A percentile compares a stretch with the other conserved stretches of the same genome.
Evolutionary conservation across 495 filamentous ascomycete species (phyloP).

Genomic region (Penicillium paradoxum): DNA sequence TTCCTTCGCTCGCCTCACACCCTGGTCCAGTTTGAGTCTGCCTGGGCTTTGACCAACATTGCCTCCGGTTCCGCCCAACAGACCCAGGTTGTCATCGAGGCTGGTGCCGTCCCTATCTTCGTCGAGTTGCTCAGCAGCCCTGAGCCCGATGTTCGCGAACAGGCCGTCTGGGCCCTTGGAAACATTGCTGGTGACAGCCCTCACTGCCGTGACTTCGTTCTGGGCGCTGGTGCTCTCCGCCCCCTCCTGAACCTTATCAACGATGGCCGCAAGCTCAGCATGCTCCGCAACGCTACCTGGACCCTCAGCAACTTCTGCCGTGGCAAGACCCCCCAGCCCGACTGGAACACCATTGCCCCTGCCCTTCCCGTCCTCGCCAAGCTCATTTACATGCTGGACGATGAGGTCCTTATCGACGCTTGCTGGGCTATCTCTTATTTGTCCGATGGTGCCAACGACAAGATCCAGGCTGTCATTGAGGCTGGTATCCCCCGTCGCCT

Average conservation of each 20-base stretch:
- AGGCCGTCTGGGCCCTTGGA: slow-evolving; percentile 97
- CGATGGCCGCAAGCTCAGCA: slow-evolving; percentile 97
- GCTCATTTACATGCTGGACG: slow-evolving; percentile 96
- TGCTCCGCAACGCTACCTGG: slow-evolving; percentile 99
- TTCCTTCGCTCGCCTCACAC: slow-evolving; percentile 98
- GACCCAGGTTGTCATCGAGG: slow-evolving; percentile 98
- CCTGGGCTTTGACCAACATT: slow-evolving; percentile 99
- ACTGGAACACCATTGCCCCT: slow-evolving; percentile 94
- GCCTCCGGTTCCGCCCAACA: slow-evolving; percentile 95
- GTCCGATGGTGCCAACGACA: slow-evolving; percentile 98
- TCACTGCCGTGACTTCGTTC: slow-evolving; percentile 90
- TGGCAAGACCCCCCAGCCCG: slow-evolving; percentile 98
- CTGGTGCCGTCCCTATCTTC: slow-evolving; percentile 97
- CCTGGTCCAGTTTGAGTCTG: slow-evolving; percentile 97
- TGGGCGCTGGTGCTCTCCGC: slow-evolving; percentile 82
- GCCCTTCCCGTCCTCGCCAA: slow-evolving; percentile 96
- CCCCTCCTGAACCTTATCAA: slow-evolving; percentile 85
- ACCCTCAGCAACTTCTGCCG: slow-evolving; percentile 99
- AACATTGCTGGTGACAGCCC: slow-evolving; percentile 99
- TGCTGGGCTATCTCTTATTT: slow-evolving; percentile 99
- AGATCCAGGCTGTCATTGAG: slow-evolving; percentile 99
- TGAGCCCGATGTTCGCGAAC: slow-evolving; percentile 96
- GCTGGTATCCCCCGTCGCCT: slow-evolving; percentile 95
- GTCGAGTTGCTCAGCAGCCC: slow-evolving; percentile 92
- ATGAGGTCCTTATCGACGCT: slow-evolving; percentile 97